Evolutionary conservation across 2,329 filamentous ascomycete species (phyloP).

Genomic region (Venturia oleaginea): DNA sequence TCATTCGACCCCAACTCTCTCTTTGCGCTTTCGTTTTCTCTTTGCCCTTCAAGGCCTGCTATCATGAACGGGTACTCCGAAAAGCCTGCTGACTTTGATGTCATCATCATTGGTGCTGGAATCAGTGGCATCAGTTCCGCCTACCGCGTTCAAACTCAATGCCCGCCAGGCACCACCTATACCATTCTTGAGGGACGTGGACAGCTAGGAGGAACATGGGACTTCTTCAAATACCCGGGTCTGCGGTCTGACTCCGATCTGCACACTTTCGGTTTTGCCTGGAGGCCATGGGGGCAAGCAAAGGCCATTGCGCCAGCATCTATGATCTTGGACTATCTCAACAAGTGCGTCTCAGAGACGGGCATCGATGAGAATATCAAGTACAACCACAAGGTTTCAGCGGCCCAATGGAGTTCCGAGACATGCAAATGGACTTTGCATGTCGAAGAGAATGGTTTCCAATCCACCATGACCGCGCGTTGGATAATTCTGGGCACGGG

Average conservation of each 20-base stretch:
- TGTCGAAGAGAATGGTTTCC: constrained; percentile 28
- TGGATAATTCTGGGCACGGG: constrained; percentile 55
- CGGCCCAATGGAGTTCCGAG: constrained; percentile 36
- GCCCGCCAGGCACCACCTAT: constrained; percentile 47
- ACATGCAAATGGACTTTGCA: constrained; percentile 40
- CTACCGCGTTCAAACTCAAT: constrained; percentile 55
- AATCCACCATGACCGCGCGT: constrained; percentile 30
- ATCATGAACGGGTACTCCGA: constrained; percentile 16
- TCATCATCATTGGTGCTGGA: constrained; percentile 61
- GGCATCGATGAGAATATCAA: constrained; percentile 39
- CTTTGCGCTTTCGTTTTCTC: not conserved
- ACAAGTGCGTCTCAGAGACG: constrained; percentile 33
- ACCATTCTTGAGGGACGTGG: constrained; percentile 59
- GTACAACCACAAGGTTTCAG: constrained; percentile 33
- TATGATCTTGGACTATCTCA: constrained; percentile 36
- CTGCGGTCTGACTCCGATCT: constrained; percentile 46
- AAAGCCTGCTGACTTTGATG: constrained; percentile 27
- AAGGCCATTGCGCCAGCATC: constrained; percentile 36
- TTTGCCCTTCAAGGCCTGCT: not conserved
- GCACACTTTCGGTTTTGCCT: constrained; percentile 51
- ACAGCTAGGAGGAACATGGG: constrained; percentile 67
- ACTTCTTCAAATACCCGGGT: constrained; percentile 67
- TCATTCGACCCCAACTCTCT: not conserved
- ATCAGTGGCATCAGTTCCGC: constrained; percentile 68
- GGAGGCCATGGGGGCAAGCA: constrained; percentile 55